Evolutionary conservation across 352 stramenopile species (phyloP).

Genomic region (Pythium volutum): DNA sequence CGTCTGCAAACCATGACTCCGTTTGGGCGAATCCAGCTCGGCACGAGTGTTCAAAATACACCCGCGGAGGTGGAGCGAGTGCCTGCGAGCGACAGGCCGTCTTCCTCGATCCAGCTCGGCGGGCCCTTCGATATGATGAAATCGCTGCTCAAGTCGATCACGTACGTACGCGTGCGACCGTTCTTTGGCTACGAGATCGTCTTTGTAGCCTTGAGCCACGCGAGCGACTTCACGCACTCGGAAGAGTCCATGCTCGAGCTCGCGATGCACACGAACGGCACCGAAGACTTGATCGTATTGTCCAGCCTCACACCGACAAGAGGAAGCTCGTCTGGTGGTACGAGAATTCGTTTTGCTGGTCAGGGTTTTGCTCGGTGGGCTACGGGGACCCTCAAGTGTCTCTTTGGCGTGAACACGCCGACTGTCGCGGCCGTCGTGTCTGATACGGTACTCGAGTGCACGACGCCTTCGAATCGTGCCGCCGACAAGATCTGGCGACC

Average conservation of each 20-base stretch:
- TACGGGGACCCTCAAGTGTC: slow-evolving; percentile 37
- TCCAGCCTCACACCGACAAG: slow-evolving; percentile 17
- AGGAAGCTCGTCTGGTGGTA: slow-evolving; percentile 40
- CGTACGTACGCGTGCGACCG: slow-evolving; percentile 39
- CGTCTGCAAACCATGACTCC: slow-evolving; percentile 48
- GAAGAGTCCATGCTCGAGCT: slow-evolving; percentile 51
- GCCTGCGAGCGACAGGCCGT: slow-evolving; percentile 26
- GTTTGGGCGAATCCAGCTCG: slow-evolving; percentile 45
- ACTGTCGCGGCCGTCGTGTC: slow-evolving; percentile 32
- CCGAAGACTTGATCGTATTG: slow-evolving; percentile 25
- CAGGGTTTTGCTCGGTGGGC: slow-evolving; percentile 34
- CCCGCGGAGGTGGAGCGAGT: slow-evolving; percentile 27
- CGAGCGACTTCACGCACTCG: slow-evolving; percentile 33
- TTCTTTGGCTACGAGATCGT: slow-evolving; percentile 67
- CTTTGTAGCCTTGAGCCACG: slow-evolving; percentile 50
- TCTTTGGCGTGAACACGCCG: slow-evolving; percentile 46
- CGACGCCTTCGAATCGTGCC: slow-evolving; percentile 30
- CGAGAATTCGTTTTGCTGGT: slow-evolving; percentile 37
- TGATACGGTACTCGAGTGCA: slow-evolving; percentile 41
- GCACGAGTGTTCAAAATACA: slow-evolving; percentile 12
- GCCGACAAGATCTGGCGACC: slow-evolving; percentile 23
- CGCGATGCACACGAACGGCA: slow-evolving; percentile 30
- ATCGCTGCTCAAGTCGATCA: slow-evolving; percentile 38
- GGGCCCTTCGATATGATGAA: slow-evolving; percentile 35
- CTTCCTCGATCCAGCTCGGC: slow-evolving; percentile 33